These are phyloP conservation scores for Austroboletus novae-zelandiae DNA, from an alignment of 1,284 basidiomycete species.

Conservation along the genomic window DNA sequence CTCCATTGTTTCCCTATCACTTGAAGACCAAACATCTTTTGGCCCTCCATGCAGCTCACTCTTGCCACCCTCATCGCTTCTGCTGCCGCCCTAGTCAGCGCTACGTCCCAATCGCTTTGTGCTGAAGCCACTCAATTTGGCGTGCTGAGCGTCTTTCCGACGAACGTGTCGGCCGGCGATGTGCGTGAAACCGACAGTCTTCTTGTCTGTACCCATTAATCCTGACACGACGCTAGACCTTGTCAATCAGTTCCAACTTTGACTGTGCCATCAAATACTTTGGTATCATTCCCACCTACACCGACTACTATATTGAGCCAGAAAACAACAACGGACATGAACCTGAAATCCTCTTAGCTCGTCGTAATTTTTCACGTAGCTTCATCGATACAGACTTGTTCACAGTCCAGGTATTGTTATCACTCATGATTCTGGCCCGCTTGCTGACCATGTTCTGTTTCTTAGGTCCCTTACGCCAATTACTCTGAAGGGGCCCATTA, in stretches of 20 bases:
- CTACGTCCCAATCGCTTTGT: slow-evolving; percentile 23
- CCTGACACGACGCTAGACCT: slow-evolving; percentile 9
- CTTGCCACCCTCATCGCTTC: slow-evolving; percentile 14
- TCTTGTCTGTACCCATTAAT: slow-evolving; percentile 4
- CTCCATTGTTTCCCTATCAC: too few relatives aligned
- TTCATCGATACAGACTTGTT: slow-evolving; percentile 16
- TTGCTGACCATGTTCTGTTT: slow-evolving; percentile 1
- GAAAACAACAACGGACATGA: slow-evolving; percentile 32
- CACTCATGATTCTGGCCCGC: too few relatives aligned
- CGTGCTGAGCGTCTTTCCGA: slow-evolving; percentile 17
- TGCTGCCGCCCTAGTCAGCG: slow-evolving; percentile 14
- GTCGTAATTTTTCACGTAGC: slow-evolving; percentile 13
- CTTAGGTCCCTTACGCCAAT: slow-evolving; percentile 26
- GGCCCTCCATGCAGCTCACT: slow-evolving; percentile 17
- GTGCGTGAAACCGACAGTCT: slow-evolving; percentile 12
- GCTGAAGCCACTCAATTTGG: slow-evolving; percentile 26
- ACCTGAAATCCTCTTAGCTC: slow-evolving; percentile 30
- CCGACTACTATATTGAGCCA: slow-evolving; percentile 34
- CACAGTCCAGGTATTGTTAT: slow-evolving; percentile 15
- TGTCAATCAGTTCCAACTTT: slow-evolving; percentile 27
- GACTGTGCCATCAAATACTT: slow-evolving; percentile 27
- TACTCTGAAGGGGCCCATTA: slow-evolving; percentile 28
- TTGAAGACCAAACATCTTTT: not conserved
- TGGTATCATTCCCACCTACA: slow-evolving; percentile 22
- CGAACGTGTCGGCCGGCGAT: slow-evolving; percentile 24